phyloP scores from a whole-genome alignment of 139 green algal genomes.

The Pedinophyceae sp. region DNA sequence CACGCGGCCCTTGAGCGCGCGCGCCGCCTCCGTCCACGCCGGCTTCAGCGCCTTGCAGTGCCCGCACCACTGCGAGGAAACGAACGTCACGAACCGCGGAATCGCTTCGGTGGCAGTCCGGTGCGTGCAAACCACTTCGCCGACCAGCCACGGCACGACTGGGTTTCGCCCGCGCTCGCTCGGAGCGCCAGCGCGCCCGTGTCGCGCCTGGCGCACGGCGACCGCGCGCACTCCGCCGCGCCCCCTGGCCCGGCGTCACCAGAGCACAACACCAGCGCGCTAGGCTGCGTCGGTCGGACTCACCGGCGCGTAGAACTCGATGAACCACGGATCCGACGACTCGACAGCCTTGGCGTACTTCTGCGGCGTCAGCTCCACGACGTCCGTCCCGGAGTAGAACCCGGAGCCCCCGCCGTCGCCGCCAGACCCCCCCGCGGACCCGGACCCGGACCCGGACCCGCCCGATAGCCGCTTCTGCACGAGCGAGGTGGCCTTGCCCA shows the following conservation, averaged over 20 bases:
- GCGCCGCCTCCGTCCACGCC: slow-evolving; percentile 48
- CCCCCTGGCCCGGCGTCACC: too few species aligned
- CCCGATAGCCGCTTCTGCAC: slow-evolving; percentile 9
- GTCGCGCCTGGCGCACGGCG: too few species aligned
- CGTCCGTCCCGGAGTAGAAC: slow-evolving; percentile 43
- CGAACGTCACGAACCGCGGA: too few species aligned
- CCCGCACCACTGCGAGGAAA: slow-evolving; percentile 39
- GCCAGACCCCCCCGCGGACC: slow-evolving; percentile 6
- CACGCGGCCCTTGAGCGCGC: slow-evolving; percentile 39
- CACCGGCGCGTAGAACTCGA: slow-evolving; percentile 54
- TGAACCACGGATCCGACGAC: slow-evolving; percentile 56
- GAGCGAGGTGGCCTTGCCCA: slow-evolving; percentile 44
- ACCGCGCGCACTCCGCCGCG: too few species aligned
- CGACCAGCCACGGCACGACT: too few species aligned
- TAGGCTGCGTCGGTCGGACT: too few species aligned
- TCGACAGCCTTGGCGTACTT: slow-evolving; percentile 65
- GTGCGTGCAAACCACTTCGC: too few species aligned
- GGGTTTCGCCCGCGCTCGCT: too few species aligned
- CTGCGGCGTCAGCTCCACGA: slow-evolving; percentile 46
- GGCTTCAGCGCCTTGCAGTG: slow-evolving; percentile 81
- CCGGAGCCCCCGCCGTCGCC: slow-evolving; percentile 6
- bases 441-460: slow-evolving; percentile 4
- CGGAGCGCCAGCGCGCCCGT: too few species aligned
- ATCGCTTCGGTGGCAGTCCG: too few species aligned
- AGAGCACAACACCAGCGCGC: too few species aligned